Conservation (phyloP, 345 rosid genomes). For the Heritiera littoralis region DNA sequence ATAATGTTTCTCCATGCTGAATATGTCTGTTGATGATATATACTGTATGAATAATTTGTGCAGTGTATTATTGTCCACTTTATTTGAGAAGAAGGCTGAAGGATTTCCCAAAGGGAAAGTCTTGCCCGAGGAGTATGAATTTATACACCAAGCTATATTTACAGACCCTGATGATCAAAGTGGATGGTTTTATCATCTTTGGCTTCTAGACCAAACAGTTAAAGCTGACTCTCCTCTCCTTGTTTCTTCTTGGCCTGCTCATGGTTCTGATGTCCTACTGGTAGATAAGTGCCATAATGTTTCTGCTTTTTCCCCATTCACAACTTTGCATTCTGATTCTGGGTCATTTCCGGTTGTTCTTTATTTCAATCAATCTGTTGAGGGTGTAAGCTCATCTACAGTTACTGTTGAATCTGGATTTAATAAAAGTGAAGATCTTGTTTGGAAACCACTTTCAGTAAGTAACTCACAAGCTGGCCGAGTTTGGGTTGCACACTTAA, state of each 20-base stretch:
- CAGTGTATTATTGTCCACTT: constrained; percentile 76
- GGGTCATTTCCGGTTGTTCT: constrained; percentile 67
- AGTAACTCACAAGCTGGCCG: constrained; percentile 40
- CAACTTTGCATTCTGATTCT: constrained; percentile 36
- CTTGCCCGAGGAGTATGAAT: constrained; percentile 64
- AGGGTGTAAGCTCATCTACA: constrained; percentile 68
- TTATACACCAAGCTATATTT: constrained; percentile 74
- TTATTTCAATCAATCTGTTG: constrained; percentile 73
- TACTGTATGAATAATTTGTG: constrained; percentile 28
- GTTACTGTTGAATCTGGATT: constrained; percentile 44
- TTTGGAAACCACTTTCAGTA: constrained; percentile 62
- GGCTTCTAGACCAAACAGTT: constrained; percentile 91
- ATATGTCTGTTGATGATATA: background rate
- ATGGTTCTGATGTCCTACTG: constrained; percentile 53
- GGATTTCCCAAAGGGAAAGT: constrained; percentile 59
- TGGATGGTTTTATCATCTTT: constrained; percentile 97
- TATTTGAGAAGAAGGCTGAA: constrained; percentile 51
- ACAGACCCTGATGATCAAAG: constrained; percentile 94
- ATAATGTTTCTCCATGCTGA: background rate
- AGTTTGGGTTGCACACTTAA: constrained; percentile 71
- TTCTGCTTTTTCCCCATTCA: constrained; percentile 36
- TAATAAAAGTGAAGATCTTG: constrained; percentile 41
- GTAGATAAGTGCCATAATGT: constrained; percentile 37
- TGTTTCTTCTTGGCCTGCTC: constrained; percentile 78
- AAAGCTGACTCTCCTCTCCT: constrained; percentile 62